Conservation (phyloP, 768 basidiomycete species). For the Boletus sensibilis region DNA sequence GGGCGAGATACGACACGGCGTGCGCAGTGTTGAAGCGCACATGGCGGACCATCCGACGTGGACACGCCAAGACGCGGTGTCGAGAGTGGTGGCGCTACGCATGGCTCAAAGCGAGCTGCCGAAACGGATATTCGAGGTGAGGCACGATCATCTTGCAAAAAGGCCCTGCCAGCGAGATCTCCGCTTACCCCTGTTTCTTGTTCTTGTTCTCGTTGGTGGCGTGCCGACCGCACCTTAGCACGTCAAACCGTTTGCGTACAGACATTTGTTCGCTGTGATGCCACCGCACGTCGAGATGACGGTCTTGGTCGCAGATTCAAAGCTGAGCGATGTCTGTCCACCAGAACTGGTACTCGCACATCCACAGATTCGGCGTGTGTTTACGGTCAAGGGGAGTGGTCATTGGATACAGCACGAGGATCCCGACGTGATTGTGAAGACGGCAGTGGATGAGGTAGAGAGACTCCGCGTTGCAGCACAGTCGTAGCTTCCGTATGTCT, state of each 20-base stretch:
- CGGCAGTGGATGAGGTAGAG: constrained; percentile 6
- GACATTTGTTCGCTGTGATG: constrained; percentile 6
- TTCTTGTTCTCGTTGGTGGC: not conserved
- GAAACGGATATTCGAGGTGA: constrained; percentile 8
- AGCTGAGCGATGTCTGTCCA: constrained; percentile 1
- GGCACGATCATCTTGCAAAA: not conserved
- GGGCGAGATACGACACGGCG: not conserved
- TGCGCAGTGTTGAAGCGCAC: constrained; percentile 5
- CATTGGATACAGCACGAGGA: constrained; percentile 20
- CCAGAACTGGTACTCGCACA: constrained; percentile 4
- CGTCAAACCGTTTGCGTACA: constrained; percentile 16
- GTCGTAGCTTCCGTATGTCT: too few species aligned
- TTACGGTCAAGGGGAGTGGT: constrained; percentile 5
- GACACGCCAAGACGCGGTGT: constrained; percentile 14
- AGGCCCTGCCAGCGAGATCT: not conserved
- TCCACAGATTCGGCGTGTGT: constrained; percentile 1
- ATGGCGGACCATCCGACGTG: constrained; percentile 14
- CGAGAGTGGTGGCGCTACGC: constrained; percentile 10
- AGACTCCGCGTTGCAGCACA: not conserved
- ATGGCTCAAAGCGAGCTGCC: constrained; percentile 7
- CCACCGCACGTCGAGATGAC: constrained; percentile 16
- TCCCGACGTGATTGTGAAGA: constrained; percentile 4
- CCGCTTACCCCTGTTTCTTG: not conserved
- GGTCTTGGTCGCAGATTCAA: constrained; percentile 14
- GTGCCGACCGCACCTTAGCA: constrained; percentile 4